Conservation (phyloP, 805 yeast genomes). For the Sugiyamaella smithiae region DNA sequence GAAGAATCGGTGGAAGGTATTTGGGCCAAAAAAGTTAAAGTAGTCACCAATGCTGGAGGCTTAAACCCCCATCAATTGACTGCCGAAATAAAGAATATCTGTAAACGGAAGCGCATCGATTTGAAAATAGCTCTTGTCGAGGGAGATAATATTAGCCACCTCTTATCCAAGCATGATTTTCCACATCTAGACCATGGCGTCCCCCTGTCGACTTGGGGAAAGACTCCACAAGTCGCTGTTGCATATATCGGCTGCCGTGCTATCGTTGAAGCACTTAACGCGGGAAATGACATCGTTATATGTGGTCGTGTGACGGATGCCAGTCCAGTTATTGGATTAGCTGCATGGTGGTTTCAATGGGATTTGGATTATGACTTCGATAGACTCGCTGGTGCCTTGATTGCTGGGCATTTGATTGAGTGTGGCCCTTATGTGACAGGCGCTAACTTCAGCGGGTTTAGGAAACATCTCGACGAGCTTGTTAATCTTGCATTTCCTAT, state of each 20-base stretch:
- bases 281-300: neutral
- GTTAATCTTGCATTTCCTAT: neutral
- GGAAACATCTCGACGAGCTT: conserved; percentile 1
- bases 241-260: neutral
- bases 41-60: neutral
- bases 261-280: neutral
- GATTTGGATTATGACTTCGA: conserved; percentile 18
- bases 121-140: neutral
- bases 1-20: neutral
- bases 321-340: neutral
- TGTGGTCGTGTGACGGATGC: neutral
- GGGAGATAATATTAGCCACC: neutral
- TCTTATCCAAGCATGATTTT: neutral
- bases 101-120: neutral
- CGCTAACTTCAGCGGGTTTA: conserved; percentile 26
- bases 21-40: neutral
- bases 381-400: conserved; percentile 24
- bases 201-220: neutral
- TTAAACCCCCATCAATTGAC: neutral
- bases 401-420: conserved; percentile 29
- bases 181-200: neutral
- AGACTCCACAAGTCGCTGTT: neutral
- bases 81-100: too few relatives aligned
- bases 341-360: neutral
- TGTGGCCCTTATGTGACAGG: conserved; percentile 26